Evolutionary conservation across 768 basidiomycete species (phyloP).

Genomic region (Leccinum sublutescens): DNA sequence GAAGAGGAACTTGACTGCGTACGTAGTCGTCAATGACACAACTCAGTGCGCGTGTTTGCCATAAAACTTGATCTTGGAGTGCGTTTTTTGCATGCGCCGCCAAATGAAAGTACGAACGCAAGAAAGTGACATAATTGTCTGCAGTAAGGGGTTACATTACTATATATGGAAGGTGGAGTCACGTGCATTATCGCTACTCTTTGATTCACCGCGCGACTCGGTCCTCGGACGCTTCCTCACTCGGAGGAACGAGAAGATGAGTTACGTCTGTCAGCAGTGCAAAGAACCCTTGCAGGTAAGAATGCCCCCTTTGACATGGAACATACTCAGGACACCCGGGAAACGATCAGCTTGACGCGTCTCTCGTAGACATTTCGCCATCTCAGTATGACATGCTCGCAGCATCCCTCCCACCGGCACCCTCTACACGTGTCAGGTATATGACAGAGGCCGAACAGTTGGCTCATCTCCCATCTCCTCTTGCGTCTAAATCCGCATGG

Average conservation of each 20-base stretch:
- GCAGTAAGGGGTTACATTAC: neutral
- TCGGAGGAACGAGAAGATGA: slow-evolving; percentile 30
- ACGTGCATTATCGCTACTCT: neutral
- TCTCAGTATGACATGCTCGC: slow-evolving; percentile 87
- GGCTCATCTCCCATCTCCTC: slow-evolving; percentile 45
- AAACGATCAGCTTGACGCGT: slow-evolving; percentile 71
- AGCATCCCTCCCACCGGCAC: slow-evolving; percentile 59
- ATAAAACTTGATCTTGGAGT: neutral
- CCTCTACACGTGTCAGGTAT: slow-evolving; percentile 39
- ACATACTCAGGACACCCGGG: slow-evolving; percentile 9
- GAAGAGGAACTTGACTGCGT: slow-evolving; percentile 1
- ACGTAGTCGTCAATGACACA: slow-evolving; percentile 5
- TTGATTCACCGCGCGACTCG: neutral
- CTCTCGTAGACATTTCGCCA: slow-evolving; percentile 81
- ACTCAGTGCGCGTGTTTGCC: slow-evolving; percentile 9
- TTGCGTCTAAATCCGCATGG: slow-evolving; percentile 62
- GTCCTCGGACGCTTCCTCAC: too few species aligned
- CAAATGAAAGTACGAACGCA: slow-evolving; percentile 1
- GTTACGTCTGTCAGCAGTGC: slow-evolving; percentile 80
- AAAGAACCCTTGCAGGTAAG: slow-evolving; percentile 83
- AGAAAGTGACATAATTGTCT: neutral
- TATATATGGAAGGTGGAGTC: neutral
- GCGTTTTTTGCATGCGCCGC: slow-evolving; percentile 23
- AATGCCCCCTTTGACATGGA: neutral
- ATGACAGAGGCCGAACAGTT: slow-evolving; percentile 45